These are phyloP conservation scores for Mucor piriformis DNA, from an alignment of 371 early-diverging fungal genomes.

Conservation along the genomic window DNA sequence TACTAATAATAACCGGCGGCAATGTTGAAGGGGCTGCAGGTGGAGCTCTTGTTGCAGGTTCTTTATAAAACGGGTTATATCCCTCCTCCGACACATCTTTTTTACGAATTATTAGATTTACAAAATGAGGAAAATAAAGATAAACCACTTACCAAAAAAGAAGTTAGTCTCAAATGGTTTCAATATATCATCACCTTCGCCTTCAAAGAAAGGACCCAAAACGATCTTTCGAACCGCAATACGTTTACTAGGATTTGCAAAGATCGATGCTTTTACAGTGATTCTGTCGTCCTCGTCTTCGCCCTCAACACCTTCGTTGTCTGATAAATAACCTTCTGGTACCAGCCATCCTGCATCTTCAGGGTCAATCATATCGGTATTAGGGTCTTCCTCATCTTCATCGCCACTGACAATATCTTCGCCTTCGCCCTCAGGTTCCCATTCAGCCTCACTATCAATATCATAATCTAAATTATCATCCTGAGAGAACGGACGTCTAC, in stretches of 20 bases:
- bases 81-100: slow-evolving; percentile 22
- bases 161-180: slow-evolving; percentile 31
- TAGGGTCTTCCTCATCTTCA: slow-evolving; percentile 63
- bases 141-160: slow-evolving; percentile 19
- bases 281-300: slow-evolving; percentile 39
- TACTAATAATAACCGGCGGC: background rate
- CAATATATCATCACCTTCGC: slow-evolving; percentile 27
- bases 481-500: slow-evolving; percentile 63
- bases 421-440: slow-evolving; percentile 91
- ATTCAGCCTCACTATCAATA: slow-evolving; percentile 87
- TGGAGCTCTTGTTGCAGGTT: slow-evolving; percentile 4
- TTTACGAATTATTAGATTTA: background rate
- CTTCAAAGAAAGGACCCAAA: slow-evolving; percentile 61
- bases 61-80: slow-evolving; percentile 36
- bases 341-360: slow-evolving; percentile 69
- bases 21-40: background rate
- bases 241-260: slow-evolving; percentile 12
- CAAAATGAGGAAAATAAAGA: too few relatives aligned
- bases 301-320: slow-evolving; percentile 72
- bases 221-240: slow-evolving; percentile 41
- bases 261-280: background rate
- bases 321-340: slow-evolving; percentile 81
- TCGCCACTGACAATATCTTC: slow-evolving; percentile 86
- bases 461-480: slow-evolving; percentile 81
- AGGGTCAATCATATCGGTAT: slow-evolving; percentile 48